Evolutionary conservation across 306 rosid species (phyloP).

Genomic region (Pyrus pyrifolia): DNA sequence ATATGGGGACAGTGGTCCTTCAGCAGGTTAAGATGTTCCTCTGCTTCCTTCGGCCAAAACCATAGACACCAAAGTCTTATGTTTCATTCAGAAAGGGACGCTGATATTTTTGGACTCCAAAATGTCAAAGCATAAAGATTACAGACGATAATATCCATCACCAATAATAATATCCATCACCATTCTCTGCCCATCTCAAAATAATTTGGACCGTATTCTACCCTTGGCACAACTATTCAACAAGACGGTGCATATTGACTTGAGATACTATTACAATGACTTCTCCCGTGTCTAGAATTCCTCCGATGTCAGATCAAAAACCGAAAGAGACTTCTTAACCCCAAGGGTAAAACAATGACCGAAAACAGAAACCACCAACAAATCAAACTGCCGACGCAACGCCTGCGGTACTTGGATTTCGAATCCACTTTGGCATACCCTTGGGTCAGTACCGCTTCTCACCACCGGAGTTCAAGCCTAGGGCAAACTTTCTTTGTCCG

Average conservation of each 20-base stretch:
- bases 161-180: slow-evolving; percentile 7
- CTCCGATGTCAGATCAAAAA: too few relatives aligned
- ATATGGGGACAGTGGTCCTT: slow-evolving; percentile 21
- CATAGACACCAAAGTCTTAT: neutral
- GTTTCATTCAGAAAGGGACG: slow-evolving; percentile 18
- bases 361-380: too few relatives aligned
- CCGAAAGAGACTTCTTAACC: too few relatives aligned
- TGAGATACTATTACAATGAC: neutral
- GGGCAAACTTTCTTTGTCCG: too few relatives aligned
- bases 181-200: neutral
- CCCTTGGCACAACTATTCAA: neutral
- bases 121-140: slow-evolving; percentile 9
- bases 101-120: slow-evolving; percentile 22
- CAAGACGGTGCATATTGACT: neutral
- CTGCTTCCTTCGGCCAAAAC: neutral
- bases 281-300: too few relatives aligned
- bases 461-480: neutral
- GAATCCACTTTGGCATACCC: too few relatives aligned
- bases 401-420: too few relatives aligned
- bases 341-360: too few relatives aligned
- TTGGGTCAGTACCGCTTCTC: too few relatives aligned
- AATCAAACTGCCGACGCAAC: too few relatives aligned
- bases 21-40: neutral
- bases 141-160: neutral
- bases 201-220: neutral